A percentile compares a stretch with the other conserved stretches of the same genome.
Conservation (phyloP, 495 filamentous ascomycete species). For the Diplogelasinospora grovesii region DNA sequence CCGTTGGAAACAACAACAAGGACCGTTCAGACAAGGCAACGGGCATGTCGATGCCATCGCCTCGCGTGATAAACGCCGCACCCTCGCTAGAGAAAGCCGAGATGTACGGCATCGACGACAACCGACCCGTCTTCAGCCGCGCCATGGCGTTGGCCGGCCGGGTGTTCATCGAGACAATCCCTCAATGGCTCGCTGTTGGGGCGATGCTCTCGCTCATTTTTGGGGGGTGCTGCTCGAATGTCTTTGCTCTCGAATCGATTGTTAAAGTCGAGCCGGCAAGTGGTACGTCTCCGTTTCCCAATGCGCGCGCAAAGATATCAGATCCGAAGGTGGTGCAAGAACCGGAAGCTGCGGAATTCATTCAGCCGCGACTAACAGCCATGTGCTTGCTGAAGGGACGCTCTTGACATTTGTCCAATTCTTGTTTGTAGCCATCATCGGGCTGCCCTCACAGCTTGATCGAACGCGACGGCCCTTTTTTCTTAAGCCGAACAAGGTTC, state of each 20-base stretch:
- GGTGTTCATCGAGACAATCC: slow-evolving; percentile 55
- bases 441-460: slow-evolving; percentile 66
- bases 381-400: slow-evolving; percentile 50
- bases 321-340: background rate
- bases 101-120: slow-evolving; percentile 50
- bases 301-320: background rate
- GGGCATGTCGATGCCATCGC: slow-evolving; percentile 25
- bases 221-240: slow-evolving; percentile 96
- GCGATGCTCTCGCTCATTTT: slow-evolving; percentile 86
- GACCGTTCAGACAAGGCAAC: slow-evolving; percentile 27
- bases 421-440: slow-evolving; percentile 70
- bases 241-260: slow-evolving; percentile 93
- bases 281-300: slow-evolving; percentile 36
- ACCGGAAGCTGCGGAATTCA: background rate
- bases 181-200: slow-evolving; percentile 58
- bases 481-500: slow-evolving; percentile 71
- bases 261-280: slow-evolving; percentile 72
- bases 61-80: slow-evolving; percentile 48
- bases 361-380: slow-evolving; percentile 6
- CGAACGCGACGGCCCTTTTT: slow-evolving; percentile 54
- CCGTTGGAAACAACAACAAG: slow-evolving; percentile 23
- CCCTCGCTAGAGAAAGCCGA: slow-evolving; percentile 51
- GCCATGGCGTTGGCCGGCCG: slow-evolving; percentile 48
- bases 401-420: slow-evolving; percentile 95
- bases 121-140: slow-evolving; percentile 45